Conservation (phyloP, 306 rosid species). For the Citrullus amarus region DNA sequence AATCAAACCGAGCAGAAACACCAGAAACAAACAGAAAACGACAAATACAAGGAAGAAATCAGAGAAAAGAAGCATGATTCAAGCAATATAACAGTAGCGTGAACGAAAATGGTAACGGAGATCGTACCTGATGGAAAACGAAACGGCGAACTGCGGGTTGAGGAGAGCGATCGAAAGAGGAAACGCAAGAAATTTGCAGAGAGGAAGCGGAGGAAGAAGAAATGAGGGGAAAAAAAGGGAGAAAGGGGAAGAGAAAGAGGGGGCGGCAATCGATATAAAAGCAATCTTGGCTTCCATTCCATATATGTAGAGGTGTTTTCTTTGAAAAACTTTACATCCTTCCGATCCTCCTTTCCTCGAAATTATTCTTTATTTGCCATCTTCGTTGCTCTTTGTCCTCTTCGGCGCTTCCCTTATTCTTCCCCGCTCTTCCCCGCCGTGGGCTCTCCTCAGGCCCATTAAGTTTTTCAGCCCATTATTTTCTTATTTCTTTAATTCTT, state of each 20-base stretch:
- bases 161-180: neutral
- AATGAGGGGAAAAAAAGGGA: neutral
- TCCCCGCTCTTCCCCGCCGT: neutral
- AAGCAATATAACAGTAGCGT: slow-evolving; percentile 4
- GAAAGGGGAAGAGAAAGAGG: neutral
- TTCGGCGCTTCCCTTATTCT: slow-evolving; percentile 2
- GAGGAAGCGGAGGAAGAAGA: neutral
- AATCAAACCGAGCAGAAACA: neutral
- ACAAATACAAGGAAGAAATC: neutral
- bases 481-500: too few species aligned
- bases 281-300: slow-evolving; percentile 9
- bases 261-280: slow-evolving; percentile 7
- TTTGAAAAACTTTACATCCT: slow-evolving; percentile 12
- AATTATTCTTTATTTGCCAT: slow-evolving; percentile 13
- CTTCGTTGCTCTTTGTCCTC: slow-evolving; percentile 13
- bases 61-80: neutral
- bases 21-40: neutral
- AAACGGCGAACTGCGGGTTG: neutral
- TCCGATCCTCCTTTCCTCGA: slow-evolving; percentile 13
- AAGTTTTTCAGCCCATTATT: neutral
- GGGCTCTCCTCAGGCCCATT: neutral
- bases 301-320: slow-evolving; percentile 7
- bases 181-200: neutral
- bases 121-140: neutral
- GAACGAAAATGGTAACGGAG: neutral